Percentiles rank a stretch among this genome's conserved stretches.
Conservation (phyloP, 768 basidiomycete species). For the Russula emetica region DNA sequence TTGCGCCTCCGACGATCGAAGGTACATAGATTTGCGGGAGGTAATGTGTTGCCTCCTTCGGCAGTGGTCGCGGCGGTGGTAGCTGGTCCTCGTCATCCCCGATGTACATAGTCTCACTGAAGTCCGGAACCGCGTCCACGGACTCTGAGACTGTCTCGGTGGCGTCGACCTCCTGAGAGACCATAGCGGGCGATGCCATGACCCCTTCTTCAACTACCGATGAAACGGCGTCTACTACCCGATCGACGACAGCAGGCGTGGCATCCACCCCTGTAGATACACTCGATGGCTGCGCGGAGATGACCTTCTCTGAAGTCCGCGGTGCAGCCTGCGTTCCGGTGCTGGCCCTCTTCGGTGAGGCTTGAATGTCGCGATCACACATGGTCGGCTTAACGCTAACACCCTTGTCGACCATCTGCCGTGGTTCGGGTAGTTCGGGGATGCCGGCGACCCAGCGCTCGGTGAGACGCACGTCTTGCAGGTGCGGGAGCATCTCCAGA, state of each 20-base stretch:
- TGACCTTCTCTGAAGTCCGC: constrained; percentile 36
- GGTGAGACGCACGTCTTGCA: constrained; percentile 59
- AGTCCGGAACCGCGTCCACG: constrained; percentile 27
- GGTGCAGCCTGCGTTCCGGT: constrained; percentile 40
- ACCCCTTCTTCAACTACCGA: constrained; percentile 35
- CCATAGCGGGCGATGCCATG: constrained; percentile 30
- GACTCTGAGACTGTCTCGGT: constrained; percentile 13
- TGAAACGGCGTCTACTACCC: constrained; percentile 45
- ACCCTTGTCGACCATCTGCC: constrained; percentile 38
- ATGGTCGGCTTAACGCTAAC: constrained; percentile 51
- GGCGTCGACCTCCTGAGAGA: constrained; percentile 30
- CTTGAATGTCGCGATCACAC: constrained; percentile 42
- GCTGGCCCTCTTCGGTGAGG: constrained; percentile 37
- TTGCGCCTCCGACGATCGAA: constrained; percentile 30
- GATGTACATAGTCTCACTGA: constrained; percentile 23
- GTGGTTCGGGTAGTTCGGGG: constrained; percentile 29
- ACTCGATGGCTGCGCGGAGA: constrained; percentile 40
- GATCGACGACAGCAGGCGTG: constrained; percentile 44
- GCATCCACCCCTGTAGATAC: constrained; percentile 50
- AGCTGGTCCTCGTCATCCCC: constrained; percentile 15
- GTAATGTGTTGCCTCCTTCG: constrained; percentile 25
- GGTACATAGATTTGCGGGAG: constrained; percentile 31
- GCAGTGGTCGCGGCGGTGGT: not conserved
- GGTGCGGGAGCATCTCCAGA: constrained; percentile 63
- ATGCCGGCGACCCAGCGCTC: constrained; percentile 48